Evolutionary conservation across 768 basidiomycete genomes (phyloP).

Genomic region (Zangia roseola): DNA sequence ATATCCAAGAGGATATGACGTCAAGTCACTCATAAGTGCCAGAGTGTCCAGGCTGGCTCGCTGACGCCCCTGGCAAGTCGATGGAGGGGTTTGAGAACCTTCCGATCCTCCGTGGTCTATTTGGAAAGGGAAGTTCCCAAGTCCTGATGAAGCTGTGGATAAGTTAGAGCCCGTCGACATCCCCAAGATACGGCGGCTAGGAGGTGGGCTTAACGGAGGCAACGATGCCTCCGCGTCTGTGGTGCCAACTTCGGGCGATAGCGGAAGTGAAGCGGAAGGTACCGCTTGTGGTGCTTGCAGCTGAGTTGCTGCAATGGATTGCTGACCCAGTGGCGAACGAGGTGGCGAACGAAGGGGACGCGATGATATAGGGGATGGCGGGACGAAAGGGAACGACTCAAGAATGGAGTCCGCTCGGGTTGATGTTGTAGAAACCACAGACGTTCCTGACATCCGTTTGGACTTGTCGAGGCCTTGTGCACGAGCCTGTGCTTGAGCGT

Average conservation of each 20-base stretch:
- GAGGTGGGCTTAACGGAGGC: conserved; percentile 43
- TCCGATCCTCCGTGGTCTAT: conserved; percentile 62
- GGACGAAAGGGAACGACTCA: conserved; percentile 86
- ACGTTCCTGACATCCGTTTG: conserved; percentile 61
- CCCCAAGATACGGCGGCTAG: conserved; percentile 60
- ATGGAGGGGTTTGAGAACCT: conserved; percentile 29
- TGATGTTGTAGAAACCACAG: conserved; percentile 64
- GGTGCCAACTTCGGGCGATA: conserved; percentile 8
- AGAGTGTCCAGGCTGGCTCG: conserved; percentile 85
- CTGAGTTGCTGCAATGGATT: conserved; percentile 39
- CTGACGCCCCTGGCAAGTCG: conserved; percentile 44
- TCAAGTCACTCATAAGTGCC: conserved; percentile 77
- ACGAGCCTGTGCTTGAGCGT: conserved; percentile 59
- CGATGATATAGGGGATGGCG: conserved; percentile 86
- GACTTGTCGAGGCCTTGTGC: conserved; percentile 47
- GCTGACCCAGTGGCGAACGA: conserved; percentile 67
- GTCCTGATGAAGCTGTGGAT: conserved; percentile 76
- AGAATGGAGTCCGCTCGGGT: conserved; percentile 81
- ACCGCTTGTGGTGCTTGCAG: conserved; percentile 4
- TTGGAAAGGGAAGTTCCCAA: conserved; percentile 85
- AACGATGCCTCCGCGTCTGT: conserved; percentile 35
- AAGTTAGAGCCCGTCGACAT: conserved; percentile 75
- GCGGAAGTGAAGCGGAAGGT: not conserved
- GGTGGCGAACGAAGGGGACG: conserved; percentile 73
- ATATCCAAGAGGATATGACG: conserved; percentile 80